phyloP scores from a whole-genome alignment of 2,329 filamentous ascomycete genomes.

The Boeremia exigua region DNA sequence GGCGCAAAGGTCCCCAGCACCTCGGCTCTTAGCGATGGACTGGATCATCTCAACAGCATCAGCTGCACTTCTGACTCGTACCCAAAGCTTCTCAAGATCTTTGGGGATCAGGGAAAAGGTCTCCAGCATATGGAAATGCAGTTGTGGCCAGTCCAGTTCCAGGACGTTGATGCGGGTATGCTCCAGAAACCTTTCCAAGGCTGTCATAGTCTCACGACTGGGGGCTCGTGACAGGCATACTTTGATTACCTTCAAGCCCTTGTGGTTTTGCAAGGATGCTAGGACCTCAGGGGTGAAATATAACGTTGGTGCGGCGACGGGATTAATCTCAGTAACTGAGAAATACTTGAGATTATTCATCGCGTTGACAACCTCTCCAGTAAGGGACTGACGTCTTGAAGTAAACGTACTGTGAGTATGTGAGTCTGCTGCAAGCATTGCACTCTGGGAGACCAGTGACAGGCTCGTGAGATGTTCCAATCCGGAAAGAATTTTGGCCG shows the following conservation, averaged over 20 bases:
- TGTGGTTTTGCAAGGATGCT: constrained; percentile 24
- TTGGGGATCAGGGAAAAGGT: constrained; percentile 19
- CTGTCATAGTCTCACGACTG: constrained; percentile 19
- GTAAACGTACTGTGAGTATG: constrained; percentile 19
- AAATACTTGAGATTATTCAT: constrained; percentile 28
- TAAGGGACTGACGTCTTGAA: constrained; percentile 24
- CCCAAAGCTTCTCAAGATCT: constrained; percentile 24
- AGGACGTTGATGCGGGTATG: constrained; percentile 23
- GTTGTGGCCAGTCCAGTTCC: constrained; percentile 36
- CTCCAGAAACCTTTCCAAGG: constrained; percentile 25
- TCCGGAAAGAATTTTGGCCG: constrained; percentile 26
- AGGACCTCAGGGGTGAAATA: constrained; percentile 33
- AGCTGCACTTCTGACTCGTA: constrained; percentile 19
- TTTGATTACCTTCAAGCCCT: constrained; percentile 21
- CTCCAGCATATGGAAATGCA: constrained; percentile 24
- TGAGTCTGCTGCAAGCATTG: constrained; percentile 15
- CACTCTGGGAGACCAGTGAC: constrained; percentile 30
- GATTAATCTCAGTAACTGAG: constrained; percentile 23
- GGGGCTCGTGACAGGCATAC: constrained; percentile 28
- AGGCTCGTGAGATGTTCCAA: constrained; percentile 27
- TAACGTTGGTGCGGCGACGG: constrained; percentile 14
- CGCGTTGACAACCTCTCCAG: constrained; percentile 19
- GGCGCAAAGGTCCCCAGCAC: constrained; percentile 13
- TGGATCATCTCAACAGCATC: constrained; percentile 24
- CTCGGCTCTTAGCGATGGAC: constrained; percentile 15